These are phyloP conservation scores for Fusarium nurragi DNA, from an alignment of 2,329 filamentous ascomycete species.

Conservation along the genomic window DNA sequence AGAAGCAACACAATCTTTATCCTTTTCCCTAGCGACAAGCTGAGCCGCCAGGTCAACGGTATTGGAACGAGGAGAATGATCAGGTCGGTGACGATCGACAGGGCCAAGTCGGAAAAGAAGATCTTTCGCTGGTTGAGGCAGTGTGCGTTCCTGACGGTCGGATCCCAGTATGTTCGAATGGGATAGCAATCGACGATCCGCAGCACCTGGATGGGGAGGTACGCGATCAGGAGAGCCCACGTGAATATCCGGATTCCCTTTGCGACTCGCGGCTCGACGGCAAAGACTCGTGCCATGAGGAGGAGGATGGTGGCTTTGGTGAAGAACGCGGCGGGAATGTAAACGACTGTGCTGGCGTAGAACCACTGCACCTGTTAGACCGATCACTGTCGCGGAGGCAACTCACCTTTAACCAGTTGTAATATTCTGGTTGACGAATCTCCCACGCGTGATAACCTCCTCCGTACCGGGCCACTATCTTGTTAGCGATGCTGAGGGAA, in stretches of 20 bases:
- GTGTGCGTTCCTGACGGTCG: conserved; percentile 33
- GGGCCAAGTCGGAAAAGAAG: conserved; percentile 29
- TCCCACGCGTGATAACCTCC: conserved; percentile 39
- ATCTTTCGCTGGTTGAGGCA: conserved; percentile 51
- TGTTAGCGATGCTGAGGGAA: neutral
- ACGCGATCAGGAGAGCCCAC: conserved; percentile 27
- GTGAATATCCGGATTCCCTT: conserved; percentile 32
- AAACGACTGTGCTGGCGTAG: conserved; percentile 35
- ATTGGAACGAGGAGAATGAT: conserved; percentile 33
- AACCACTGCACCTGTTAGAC: conserved; percentile 30
- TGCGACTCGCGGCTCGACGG: conserved; percentile 25
- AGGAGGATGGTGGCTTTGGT: conserved; percentile 39
- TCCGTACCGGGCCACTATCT: conserved; percentile 32
- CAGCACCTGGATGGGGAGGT: conserved; percentile 44
- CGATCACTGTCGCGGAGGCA: rapidly evolving
- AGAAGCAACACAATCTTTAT: conserved; percentile 36
- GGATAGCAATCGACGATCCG: conserved; percentile 56
- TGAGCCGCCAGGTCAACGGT: conserved; percentile 31
- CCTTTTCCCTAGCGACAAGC: conserved; percentile 28
- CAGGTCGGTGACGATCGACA: conserved; percentile 34
- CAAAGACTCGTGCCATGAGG: conserved; percentile 38
- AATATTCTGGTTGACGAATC: conserved; percentile 27
- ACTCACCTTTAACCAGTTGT: conserved; percentile 34
- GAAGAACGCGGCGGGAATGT: conserved; percentile 37
- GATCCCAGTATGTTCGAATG: conserved; percentile 53